phyloP scores from a whole-genome alignment of 2,329 filamentous ascomycete genomes.

The Alternaria gansuensis region DNA sequence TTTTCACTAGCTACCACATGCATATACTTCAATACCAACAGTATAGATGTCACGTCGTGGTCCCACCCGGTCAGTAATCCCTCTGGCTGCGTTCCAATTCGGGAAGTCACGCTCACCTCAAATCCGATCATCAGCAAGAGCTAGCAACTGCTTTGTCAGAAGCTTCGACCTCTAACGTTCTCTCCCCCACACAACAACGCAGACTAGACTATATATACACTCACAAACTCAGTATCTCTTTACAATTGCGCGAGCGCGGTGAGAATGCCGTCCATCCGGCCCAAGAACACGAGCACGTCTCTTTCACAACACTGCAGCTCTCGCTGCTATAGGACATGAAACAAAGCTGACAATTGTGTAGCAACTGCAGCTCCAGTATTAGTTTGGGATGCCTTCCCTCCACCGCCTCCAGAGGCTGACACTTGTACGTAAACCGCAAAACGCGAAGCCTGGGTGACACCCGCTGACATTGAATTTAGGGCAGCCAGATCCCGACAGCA shows the following conservation, averaged over 20 bases:
- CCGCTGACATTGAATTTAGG: background rate
- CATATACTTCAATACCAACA: background rate
- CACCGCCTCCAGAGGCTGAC: constrained; percentile 16
- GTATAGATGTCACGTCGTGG: background rate
- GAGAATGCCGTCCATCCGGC: constrained; percentile 3
- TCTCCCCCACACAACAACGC: background rate
- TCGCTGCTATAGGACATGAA: background rate
- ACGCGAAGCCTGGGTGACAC: background rate
- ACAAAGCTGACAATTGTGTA: background rate
- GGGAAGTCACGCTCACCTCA: constrained; percentile 1
- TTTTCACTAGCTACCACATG: background rate
- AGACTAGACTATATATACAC: background rate
- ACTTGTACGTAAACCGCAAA: constrained; percentile 7
- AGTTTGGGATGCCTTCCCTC: constrained; percentile 23
- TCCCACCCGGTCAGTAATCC: background rate
- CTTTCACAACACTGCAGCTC: background rate
- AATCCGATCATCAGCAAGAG: background rate
- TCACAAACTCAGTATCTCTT: background rate
- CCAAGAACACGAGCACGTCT: constrained; percentile 2
- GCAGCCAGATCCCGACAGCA: constrained; percentile 16
- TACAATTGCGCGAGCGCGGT: background rate
- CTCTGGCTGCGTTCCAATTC: background rate
- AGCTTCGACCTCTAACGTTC: background rate
- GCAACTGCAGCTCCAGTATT: background rate
- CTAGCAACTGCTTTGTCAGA: background rate